Base-by-base conservation (phyloP, 176 grass and related monocot species). In the Tillandsia leiboldiana region DNA sequence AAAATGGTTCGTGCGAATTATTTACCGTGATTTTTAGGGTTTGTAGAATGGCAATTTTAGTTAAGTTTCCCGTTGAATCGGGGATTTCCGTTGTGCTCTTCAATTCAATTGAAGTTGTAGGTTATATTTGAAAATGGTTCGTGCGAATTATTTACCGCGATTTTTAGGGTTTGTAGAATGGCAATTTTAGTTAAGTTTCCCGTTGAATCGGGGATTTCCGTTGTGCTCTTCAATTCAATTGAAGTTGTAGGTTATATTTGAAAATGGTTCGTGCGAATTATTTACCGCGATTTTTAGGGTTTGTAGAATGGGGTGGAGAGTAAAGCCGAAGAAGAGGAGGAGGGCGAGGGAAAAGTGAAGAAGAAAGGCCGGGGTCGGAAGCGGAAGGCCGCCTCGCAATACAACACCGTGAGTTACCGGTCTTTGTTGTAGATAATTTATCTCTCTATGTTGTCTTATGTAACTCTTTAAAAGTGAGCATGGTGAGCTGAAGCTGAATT, bases 391-490 rank as follows among this genome's bases (percentile, higher is more conserved):
- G 58, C 73, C 27, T 17, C 89, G 26, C 77, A 87, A 52, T 93
- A 99, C 74, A 83, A 99, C 70, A 69, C 85, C 66, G 94, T 99
- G 81, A 81, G 94, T 87, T 80, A 48, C 22, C 24, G 26, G 26
- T 81, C 71, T 47, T 51, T 65, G 64, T 3, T 42, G 33, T 42
- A 42, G 33, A n/a, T 56, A 56, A 56, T 51, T 57, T 3, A 20
- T 68, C 68, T 48, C 51, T 27, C 23, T 61, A 53, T 79, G 11
- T 90, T 70, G 15, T 11, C 1, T 2, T 72, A 15, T 50, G 6
- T 14, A 69, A n/a, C 12, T 13, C 52, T 56, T 13, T 1, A 13
- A 14, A 56, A 14, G 13, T n/a, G 12, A 56, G 10, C 14, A 13
- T 4, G 4, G 15, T n/a, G 15, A 56, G 3, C 53, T 58, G 54